Evolutionary conservation across 495 filamentous ascomycete genomes (phyloP), one percentile per base, ranked within the genome.

Genomic region (Tirmania nivea): DNA sequence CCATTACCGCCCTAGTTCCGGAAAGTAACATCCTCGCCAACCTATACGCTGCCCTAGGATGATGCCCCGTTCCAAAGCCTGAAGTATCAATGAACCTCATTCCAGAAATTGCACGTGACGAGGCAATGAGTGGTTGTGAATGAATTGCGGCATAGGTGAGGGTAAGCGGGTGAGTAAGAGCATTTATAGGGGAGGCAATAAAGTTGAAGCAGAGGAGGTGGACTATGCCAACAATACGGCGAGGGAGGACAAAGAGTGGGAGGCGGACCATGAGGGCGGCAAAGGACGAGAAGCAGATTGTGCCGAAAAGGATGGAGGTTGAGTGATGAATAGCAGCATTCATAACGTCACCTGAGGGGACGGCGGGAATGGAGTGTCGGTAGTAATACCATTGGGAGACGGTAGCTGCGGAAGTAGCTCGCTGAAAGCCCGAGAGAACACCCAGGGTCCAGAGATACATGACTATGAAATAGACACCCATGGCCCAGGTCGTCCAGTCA

Each of bases 361-460:
- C 76, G 17, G 81, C 73, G 10, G 90, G 86, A 36, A 78, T 77
- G 20, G 78, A 75, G 53, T 93, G 79, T 52, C 90, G 84, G 67
- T 96, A 89, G 67, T 96, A 97, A 65, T 97, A 97, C 90, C 90
- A 97, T 65, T 97, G 92, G 17, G 82, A 88, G 36, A 96, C 90
- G 10, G 89, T 93, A 50, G 92, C 92, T 48, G 88, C 87, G 14
- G 90, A 94, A 17, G 87, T 87, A 42, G 85, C 76, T 54, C 90
- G 81, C 62, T 96, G 89, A 19, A 96, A 74, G 34, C 86, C 86
- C 34, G 81, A 76, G 60, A 87, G 75, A 52, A 96, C 76, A 17
- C 82, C 82, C 17, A 95, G 71, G 1, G 87, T 93, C 90, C 90
- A 97, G 55, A 96, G 72, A 61, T 94, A 97, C 69, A 94, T 81